phyloP scores from a whole-genome alignment of 2,329 filamentous ascomycete species.

The Aureobasidium melanogenum region DNA sequence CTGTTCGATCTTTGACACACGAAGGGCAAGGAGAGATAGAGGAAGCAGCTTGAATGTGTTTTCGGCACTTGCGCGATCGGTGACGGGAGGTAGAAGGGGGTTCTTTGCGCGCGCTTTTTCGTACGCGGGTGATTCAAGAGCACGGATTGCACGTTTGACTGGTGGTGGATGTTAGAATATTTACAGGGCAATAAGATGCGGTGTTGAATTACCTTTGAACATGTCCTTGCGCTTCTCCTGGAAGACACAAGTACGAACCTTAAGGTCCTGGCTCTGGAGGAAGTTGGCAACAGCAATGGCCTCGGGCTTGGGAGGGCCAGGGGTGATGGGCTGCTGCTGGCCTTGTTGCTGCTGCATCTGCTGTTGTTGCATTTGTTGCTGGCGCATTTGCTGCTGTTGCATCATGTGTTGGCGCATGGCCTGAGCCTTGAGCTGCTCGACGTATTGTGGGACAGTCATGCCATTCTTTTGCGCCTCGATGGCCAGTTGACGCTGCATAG shows the following conservation, averaged over 20 bases:
- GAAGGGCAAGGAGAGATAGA: slow-evolving; percentile 84
- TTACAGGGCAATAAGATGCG: too few species aligned
- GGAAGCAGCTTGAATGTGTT: slow-evolving; percentile 93
- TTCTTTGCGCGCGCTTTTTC: slow-evolving; percentile 84
- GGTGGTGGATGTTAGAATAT: not conserved
- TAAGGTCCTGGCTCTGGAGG: slow-evolving; percentile 73
- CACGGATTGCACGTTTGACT: slow-evolving; percentile 95
- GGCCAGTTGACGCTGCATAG: slow-evolving; percentile 74
- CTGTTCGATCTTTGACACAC: slow-evolving; percentile 74
- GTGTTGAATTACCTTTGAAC: slow-evolving; percentile 64
- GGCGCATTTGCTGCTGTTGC: slow-evolving; percentile 35
- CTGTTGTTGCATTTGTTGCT: slow-evolving; percentile 23
- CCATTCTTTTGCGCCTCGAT: slow-evolving; percentile 76
- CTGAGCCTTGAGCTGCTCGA: slow-evolving; percentile 46
- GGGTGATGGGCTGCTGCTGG: slow-evolving; percentile 57
- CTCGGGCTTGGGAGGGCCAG: slow-evolving; percentile 78
- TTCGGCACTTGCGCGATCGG: slow-evolving; percentile 78
- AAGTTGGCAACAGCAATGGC: slow-evolving; percentile 86
- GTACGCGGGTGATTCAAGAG: slow-evolving; percentile 81
- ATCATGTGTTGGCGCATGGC: slow-evolving; percentile 51
- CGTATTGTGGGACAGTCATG: slow-evolving; percentile 76
- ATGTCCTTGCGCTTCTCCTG: slow-evolving; percentile 97
- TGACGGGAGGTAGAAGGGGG: slow-evolving; percentile 77
- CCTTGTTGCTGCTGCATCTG: slow-evolving; percentile 26
- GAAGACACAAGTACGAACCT: slow-evolving; percentile 82